Evolutionary conservation across 2,329 filamentous ascomycete species (phyloP).

Genomic region (Pseudopithomyces maydicus): DNA sequence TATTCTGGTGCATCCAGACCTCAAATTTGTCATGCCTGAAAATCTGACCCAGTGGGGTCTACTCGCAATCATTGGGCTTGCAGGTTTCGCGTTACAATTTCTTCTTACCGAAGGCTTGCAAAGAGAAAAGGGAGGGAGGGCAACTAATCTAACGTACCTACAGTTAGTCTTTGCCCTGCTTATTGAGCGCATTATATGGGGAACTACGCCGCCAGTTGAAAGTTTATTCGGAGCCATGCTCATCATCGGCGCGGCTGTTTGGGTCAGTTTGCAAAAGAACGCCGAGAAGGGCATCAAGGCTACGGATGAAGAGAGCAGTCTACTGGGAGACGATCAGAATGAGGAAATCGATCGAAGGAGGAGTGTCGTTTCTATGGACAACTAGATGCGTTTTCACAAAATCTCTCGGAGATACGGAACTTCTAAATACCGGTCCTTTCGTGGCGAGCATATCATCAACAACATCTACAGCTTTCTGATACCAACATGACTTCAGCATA

Average conservation of each 20-base stretch:
- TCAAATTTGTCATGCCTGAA: slow-evolving; percentile 60
- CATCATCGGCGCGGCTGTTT: slow-evolving; percentile 33
- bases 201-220: slow-evolving; percentile 32
- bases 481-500: too few species aligned
- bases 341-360: not conserved
- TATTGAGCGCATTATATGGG: slow-evolving; percentile 64
- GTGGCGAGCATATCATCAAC: too few species aligned
- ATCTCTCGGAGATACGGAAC: not conserved
- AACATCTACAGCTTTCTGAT: too few species aligned
- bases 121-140: slow-evolving; percentile 65
- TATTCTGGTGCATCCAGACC: slow-evolving; percentile 59
- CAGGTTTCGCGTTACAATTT: slow-evolving; percentile 82
- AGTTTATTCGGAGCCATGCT: slow-evolving; percentile 29
- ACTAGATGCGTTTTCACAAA: not conserved
- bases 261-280: slow-evolving; percentile 32
- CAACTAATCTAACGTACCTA: slow-evolving; percentile 68
- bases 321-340: slow-evolving; percentile 16
- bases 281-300: slow-evolving; percentile 11
- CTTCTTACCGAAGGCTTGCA: slow-evolving; percentile 75
- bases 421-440: too few species aligned
- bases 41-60: slow-evolving; percentile 65
- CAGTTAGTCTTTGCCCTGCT: slow-evolving; percentile 69
- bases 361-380: not conserved
- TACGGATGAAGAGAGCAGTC: slow-evolving; percentile 26
- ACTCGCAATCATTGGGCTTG: slow-evolving; percentile 69